Base-by-base conservation (phyloP, 2,329 filamentous ascomycete species). In the Arthrinium phaeospermum region DNA sequence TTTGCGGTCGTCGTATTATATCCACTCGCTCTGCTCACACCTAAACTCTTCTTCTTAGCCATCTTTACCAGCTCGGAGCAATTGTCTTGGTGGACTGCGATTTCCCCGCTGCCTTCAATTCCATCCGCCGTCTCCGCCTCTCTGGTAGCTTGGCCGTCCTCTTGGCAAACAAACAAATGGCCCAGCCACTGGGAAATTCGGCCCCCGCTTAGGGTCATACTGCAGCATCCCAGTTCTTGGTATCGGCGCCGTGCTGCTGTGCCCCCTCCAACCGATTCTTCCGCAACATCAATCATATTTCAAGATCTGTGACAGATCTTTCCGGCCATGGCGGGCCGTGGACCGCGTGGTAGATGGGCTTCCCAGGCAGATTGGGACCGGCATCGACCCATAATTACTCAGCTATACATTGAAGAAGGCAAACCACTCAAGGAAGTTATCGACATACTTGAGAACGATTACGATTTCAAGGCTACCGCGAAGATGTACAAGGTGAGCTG, bases 401-500 rank as follows among this genome's bases (percentile, higher is more conserved):
- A 41, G 5, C 22, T 71, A 27, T 71, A 71, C 46, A 49, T 47
- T 19, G 61, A 71, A 4, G 27, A 68, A 41, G 19, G 49, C 6
- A 64, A 68, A 22, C 45, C 57, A 2, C 64, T 71, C 8, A 44
- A 27, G 12, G 41, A 68, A 24, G 70, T 71, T 14, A 68, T 68
- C 19, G 61, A 68, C 13, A 68, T 71, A 10, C 67, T 71, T 12
- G 46, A 71, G 10, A 45, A 12, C 3, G 46, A 71, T 19, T 34
- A 71, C 41, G 53, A 41, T 12, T 71, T 71, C 61, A 51, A 41
- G 30, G 70, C 70, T 16, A 71, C 70, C 13, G 34, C 70, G 6
- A 67, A 67, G 19, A 71, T 71, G 70, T 71, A 71, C 64, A 71
- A 71, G 67, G 67, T 69, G 37, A 49, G 67, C 24, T n/a, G 67